Conservation (phyloP, 2,329 filamentous ascomycete genomes). For the Thielaviopsis cerberus region DNA sequence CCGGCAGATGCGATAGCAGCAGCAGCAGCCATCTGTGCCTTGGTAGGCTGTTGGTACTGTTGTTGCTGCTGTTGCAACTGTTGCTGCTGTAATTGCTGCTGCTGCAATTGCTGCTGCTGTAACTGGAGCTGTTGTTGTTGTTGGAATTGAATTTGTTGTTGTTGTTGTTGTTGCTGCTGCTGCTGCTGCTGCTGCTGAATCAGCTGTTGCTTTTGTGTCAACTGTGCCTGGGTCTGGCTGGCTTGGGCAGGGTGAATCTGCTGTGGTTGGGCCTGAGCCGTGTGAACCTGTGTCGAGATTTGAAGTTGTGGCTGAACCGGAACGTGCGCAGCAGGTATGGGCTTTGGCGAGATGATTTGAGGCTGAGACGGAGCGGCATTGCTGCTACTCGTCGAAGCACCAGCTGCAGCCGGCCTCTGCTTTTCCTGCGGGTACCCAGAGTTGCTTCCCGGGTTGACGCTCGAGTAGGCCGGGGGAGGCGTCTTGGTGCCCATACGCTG, state of each 20-base stretch:
- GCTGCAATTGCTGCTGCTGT: neutral
- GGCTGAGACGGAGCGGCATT: constrained; percentile 7
- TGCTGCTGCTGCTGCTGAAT: neutral
- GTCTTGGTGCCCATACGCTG: constrained; percentile 65
- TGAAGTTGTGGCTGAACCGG: constrained; percentile 3
- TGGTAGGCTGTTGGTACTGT: constrained; percentile 6
- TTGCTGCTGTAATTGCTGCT: neutral
- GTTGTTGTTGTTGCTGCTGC: neutral
- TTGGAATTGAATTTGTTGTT: neutral
- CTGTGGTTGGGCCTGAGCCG: constrained; percentile 6
- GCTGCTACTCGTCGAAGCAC: constrained; percentile 14
- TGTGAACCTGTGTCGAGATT: constrained; percentile 8
- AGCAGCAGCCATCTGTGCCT: constrained; percentile 18
- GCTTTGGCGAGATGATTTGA: constrained; percentile 5
- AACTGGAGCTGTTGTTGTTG: neutral
- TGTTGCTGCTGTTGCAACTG: neutral
- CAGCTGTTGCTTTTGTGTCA: neutral
- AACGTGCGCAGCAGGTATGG: constrained; percentile 11
- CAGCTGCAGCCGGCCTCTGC: constrained; percentile 25
- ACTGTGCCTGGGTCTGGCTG: neutral
- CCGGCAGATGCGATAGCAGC: constrained; percentile 28
- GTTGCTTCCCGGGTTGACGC: constrained; percentile 37
- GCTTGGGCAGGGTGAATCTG: neutral
- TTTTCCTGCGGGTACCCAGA: constrained; percentile 67
- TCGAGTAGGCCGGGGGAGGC: constrained; percentile 90